Base-by-base conservation (phyloP, 306 rosid species). In the Vigna radiata region DNA sequence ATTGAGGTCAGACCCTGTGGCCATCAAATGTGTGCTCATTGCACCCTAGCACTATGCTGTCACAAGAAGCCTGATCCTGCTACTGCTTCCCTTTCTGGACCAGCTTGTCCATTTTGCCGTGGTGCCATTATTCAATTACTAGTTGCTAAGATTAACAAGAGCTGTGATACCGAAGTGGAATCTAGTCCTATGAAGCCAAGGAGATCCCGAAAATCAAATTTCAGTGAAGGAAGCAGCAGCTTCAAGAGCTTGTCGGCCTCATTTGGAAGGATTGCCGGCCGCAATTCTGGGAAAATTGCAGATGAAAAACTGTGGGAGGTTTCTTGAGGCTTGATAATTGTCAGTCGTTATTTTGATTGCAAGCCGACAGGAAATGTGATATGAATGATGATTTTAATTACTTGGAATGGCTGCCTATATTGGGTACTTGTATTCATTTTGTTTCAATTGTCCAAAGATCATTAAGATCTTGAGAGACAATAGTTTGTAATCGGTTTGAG, bases 21-120 rank as follows among this genome's bases (percentile, higher is more conserved):
- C 78, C 98, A 93, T 87, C 96, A 88, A 88, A 93, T 93, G 98
- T 93, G 98, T 77, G 97, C 97, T 14, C 87, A 86, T 79, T 93
- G 98, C 77, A 89, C 90, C 31, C 86, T 93, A 29, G 92, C 98
- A 16, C 86, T 93, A 25, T 93, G 98, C 84, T 93, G 97, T 86
- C 90, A 91, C 85, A 93, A 91, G 86, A 93, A 93, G 83, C 94
- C 91, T 21, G 80, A 87, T 79, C 87, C 85, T 4, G 74, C 84
- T 43, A 73, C 88, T 55, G 33, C 84, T 29, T 77, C 84, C 75
- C 58, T 87, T 46, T 59, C 86, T 0, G 87, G 85, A 78, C 97
- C 97, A 3, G 76, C 73, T 63, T 93, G 98, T 79, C 98, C 97
- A 14, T 93, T 93, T 85, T 93, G 97, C 74, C 90, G 96, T 25